Percentiles rank a stretch among this genome's conserved stretches.
These are phyloP conservation scores for Candida methanosorbosa DNA, from an alignment of 805 yeast species.

Conservation along the genomic window DNA sequence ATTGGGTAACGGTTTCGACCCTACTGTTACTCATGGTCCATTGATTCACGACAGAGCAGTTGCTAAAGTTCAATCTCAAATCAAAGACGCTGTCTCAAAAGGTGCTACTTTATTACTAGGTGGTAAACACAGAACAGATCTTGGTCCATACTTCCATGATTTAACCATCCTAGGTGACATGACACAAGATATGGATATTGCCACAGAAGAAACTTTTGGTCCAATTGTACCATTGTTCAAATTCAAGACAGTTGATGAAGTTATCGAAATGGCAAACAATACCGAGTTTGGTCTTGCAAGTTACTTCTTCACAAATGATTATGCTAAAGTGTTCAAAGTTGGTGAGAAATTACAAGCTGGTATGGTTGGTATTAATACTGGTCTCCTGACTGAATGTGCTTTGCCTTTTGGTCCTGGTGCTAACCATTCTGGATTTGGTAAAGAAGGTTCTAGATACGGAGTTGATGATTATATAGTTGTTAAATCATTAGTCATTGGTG, in stretches of 20 bases:
- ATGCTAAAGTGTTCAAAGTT: conserved; percentile 45
- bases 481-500: conserved; percentile 58
- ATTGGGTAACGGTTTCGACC: conserved; percentile 56
- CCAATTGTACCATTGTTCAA: conserved; percentile 68
- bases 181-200: conserved; percentile 45
- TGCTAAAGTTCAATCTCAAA: conserved; percentile 50
- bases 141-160: conserved; percentile 59
- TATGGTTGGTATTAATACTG: conserved; percentile 78
- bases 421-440: conserved; percentile 71
- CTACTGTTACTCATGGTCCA: conserved; percentile 67
- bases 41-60: conserved; percentile 57
- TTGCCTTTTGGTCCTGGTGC: conserved; percentile 66
- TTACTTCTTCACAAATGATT: conserved; percentile 55
- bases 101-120: conserved; percentile 62
- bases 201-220: conserved; percentile 73
- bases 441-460: conserved; percentile 74
- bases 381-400: conserved; percentile 60
- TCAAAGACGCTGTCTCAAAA: conserved; percentile 54
- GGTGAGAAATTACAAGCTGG: conserved; percentile 68
- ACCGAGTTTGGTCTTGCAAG: conserved; percentile 73
- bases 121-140: conserved; percentile 42
- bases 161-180: conserved; percentile 62
- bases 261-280: conserved; percentile 50
- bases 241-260: conserved; percentile 60
- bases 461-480: conserved; percentile 62